Evolutionary conservation across 139 green algal genomes (phyloP).

Genomic region (Klebsormidium nitens): DNA sequence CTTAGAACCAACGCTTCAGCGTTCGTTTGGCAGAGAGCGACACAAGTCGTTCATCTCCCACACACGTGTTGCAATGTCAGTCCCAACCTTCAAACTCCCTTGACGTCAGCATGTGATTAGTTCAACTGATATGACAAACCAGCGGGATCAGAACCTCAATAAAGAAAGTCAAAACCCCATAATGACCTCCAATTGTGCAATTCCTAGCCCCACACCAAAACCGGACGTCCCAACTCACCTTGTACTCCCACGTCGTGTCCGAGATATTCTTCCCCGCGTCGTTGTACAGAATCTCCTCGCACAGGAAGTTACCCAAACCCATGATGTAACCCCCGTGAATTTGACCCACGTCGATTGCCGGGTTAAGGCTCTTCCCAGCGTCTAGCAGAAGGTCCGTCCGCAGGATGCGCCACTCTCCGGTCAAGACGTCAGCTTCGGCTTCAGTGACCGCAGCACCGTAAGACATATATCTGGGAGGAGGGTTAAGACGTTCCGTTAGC

Average conservation of each 20-base stretch:
- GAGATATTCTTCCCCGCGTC: slow-evolving; percentile 13
- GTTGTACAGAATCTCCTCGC: slow-evolving; percentile 18
- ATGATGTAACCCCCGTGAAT: slow-evolving; percentile 33
- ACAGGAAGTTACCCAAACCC: slow-evolving; percentile 28
- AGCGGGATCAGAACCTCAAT: too few species aligned
- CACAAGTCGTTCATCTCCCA: too few species aligned
- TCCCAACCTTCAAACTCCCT: too few species aligned
- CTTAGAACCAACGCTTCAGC: too few species aligned
- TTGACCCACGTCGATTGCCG: slow-evolving; percentile 60
- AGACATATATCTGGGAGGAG: slow-evolving; percentile 40
- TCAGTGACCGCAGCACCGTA: slow-evolving; percentile 46
- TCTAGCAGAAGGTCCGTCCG: slow-evolving; percentile 55
- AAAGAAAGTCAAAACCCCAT: too few species aligned
- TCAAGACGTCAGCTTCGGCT: slow-evolving; percentile 55
- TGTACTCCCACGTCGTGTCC: slow-evolving; percentile 41
- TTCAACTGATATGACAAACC: too few species aligned
- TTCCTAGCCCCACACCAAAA: too few species aligned
- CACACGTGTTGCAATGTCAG: too few species aligned
- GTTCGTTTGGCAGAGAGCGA: too few species aligned
- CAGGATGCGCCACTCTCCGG: slow-evolving; percentile 48
- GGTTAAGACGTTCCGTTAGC: not conserved
- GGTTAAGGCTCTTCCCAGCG: slow-evolving; percentile 52
- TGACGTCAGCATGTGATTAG: too few species aligned
- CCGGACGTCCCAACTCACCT: too few species aligned
- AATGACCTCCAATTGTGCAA: too few species aligned